Evolutionary conservation across 129 eudicot species (phyloP), one percentile per base, ranked within the genome.

Genomic region (Ambrosia trifida): DNA sequence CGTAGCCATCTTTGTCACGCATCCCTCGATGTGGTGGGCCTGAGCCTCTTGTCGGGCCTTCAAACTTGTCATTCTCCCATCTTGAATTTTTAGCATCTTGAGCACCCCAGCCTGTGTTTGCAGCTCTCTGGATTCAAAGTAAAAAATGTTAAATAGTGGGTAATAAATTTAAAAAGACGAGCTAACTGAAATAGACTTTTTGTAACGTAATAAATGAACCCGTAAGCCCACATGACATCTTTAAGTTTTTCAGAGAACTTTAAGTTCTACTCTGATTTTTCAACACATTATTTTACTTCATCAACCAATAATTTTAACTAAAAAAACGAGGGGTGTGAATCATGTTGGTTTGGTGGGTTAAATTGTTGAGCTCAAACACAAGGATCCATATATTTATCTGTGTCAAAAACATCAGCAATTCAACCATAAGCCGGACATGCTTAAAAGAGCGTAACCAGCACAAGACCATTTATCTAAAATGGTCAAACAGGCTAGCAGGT

Each of bases 61-160:
- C 81, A 72, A 64, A 82, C 67, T 72, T 86, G 74, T 85, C 91
- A 20, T 83, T 72, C 50, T 49, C 96, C 89, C 86, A 73, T 77
- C 81, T 86, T 19, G 87, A 72, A 28, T 24, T 74, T 72, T 83
- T 83, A 70, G 89, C 91, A 68, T 92, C 96, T 73, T 89, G 79
- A 11, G 91, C 77, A 72, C 98, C 98, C 98, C 98, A 88, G 11
- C 98, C 98, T 17, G 98, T 92, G 75, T 92, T 84, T 76, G 98
- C 98, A 77, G 98, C 98, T 86, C 98, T 89, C 98, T 92, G 77
- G 9, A 44, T 46, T 64, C 30, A 64, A 63, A 47, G 35, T 46
- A 9, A 33, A 33, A 13, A 11, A 75, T 28, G 30, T 41, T 38
- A 43, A 44, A 30, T 5, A 18, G n/a, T 61, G 28, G 20, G 54